These are phyloP conservation scores for Tylopilus felleus DNA, from an alignment of 768 basidiomycete species.

Conservation along the genomic window DNA sequence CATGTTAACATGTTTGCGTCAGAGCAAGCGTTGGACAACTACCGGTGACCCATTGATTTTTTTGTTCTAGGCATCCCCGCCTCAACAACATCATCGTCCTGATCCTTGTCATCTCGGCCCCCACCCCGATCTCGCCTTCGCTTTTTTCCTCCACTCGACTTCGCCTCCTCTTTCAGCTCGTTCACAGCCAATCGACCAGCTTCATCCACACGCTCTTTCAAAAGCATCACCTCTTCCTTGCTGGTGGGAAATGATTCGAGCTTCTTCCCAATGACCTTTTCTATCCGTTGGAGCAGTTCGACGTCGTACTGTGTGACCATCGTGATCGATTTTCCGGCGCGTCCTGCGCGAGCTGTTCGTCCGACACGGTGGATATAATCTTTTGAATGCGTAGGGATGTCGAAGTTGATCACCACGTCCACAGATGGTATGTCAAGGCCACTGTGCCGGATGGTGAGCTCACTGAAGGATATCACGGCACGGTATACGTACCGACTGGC, in stretches of 20 bases:
- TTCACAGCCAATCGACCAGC: constrained; percentile 73
- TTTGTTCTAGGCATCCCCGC: constrained; percentile 77
- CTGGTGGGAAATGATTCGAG: constrained; percentile 87
- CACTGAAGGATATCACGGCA: neutral
- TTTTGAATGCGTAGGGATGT: constrained; percentile 96
- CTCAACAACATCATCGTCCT: constrained; percentile 91
- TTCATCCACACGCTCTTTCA: constrained; percentile 87
- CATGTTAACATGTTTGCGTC: neutral
- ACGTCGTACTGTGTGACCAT: constrained; percentile 98
- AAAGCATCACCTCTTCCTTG: constrained; percentile 81
- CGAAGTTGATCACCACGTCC: constrained; percentile 96
- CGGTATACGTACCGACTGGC: constrained; percentile 70
- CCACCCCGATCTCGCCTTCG: constrained; percentile 46
- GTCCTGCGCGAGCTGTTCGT: constrained; percentile 95
- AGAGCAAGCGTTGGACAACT: constrained; percentile 4
- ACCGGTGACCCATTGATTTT: constrained; percentile 49
- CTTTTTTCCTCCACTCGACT: constrained; percentile 48
- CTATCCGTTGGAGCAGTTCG: constrained; percentile 92
- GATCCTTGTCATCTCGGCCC: constrained; percentile 72
- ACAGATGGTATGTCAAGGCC: constrained; percentile 96
- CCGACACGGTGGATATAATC: constrained; percentile 99
- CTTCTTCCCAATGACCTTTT: constrained; percentile 87
- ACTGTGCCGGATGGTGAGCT: constrained; percentile 35
- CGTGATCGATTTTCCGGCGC: constrained; percentile 95
- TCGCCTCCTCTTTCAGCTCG: constrained; percentile 77